Evolutionary conservation across 176 grass and related monocot genomes (phyloP).

Genomic region (Triticum urartu): DNA sequence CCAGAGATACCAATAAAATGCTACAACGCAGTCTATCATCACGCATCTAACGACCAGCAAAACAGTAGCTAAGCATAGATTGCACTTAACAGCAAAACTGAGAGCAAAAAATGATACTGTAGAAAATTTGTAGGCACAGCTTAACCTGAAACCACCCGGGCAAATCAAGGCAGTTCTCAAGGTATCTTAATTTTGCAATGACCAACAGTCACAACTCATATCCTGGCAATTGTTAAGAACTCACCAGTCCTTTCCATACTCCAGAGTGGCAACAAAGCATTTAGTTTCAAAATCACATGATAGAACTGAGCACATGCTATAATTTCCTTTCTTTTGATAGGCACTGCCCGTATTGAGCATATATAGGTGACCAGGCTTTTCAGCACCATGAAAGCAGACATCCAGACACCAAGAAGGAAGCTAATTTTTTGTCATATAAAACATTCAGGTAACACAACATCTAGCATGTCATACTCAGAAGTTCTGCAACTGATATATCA

Average conservation of each 20-base stretch:
- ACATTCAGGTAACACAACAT: background rate
- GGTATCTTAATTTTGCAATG: background rate
- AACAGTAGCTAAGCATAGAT: background rate
- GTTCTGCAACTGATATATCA: background rate
- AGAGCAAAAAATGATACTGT: too few species aligned
- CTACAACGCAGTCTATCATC: background rate
- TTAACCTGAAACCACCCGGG: background rate
- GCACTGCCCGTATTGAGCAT: background rate
- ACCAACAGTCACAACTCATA: background rate
- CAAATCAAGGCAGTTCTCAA: background rate
- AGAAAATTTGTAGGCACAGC: background rate
- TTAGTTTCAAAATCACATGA: background rate
- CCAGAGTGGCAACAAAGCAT: background rate
- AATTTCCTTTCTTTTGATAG: background rate
- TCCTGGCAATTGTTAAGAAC: background rate
- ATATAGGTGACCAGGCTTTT: background rate
- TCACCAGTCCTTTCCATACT: background rate
- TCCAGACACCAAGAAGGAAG: background rate
- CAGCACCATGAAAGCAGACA: background rate
- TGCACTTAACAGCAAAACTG: too few species aligned
- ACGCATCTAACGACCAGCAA: background rate
- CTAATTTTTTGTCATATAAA: background rate
- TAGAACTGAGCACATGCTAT: background rate
- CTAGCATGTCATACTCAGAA: constrained; percentile 19
- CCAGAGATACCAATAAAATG: background rate